phyloP scores from a whole-genome alignment of 2,329 filamentous ascomycete genomes.

The Aspergillus pseudoterreus region DNA sequence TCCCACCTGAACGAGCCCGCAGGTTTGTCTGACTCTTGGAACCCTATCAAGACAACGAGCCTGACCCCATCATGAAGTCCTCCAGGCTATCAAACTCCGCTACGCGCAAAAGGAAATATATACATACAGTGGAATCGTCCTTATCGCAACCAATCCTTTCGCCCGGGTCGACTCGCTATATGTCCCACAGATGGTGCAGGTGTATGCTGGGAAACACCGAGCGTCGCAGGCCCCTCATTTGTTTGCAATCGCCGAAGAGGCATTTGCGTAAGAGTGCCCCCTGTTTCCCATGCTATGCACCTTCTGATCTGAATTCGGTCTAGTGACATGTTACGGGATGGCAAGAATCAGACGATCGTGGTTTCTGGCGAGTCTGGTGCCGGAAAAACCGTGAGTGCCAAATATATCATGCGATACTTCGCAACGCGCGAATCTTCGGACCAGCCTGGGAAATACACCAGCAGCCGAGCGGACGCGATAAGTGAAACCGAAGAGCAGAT shows the following conservation, averaged over 20 bases:
- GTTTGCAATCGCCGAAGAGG: slow-evolving; percentile 98
- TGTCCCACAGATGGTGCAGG: slow-evolving; percentile 98
- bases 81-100: slow-evolving; percentile 95
- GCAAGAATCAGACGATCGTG: slow-evolving; percentile 95
- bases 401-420: slow-evolving; percentile 99
- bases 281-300: background rate
- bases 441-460: slow-evolving; percentile 72
- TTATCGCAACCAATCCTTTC: slow-evolving; percentile 98
- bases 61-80: slow-evolving; percentile 56
- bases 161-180: slow-evolving; percentile 96
- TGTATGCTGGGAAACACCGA: slow-evolving; percentile 94
- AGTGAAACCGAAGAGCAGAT: slow-evolving; percentile 99
- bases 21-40: slow-evolving; percentile 54
- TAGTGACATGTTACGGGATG: slow-evolving; percentile 94
- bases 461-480: slow-evolving; percentile 74
- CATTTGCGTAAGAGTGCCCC: slow-evolving; percentile 71
- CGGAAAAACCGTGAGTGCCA: slow-evolving; percentile 97
- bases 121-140: slow-evolving; percentile 97
- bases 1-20: slow-evolving; percentile 98
- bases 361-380: slow-evolving; percentile 99
- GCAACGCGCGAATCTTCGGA: slow-evolving; percentile 93
- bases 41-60: background rate
- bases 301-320: slow-evolving; percentile 35
- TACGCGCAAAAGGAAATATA: slow-evolving; percentile 99
- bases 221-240: slow-evolving; percentile 96